These are phyloP conservation scores for Beauveria sp. DNA, from an alignment of 2,329 filamentous ascomycete genomes.

Conservation along the genomic window DNA sequence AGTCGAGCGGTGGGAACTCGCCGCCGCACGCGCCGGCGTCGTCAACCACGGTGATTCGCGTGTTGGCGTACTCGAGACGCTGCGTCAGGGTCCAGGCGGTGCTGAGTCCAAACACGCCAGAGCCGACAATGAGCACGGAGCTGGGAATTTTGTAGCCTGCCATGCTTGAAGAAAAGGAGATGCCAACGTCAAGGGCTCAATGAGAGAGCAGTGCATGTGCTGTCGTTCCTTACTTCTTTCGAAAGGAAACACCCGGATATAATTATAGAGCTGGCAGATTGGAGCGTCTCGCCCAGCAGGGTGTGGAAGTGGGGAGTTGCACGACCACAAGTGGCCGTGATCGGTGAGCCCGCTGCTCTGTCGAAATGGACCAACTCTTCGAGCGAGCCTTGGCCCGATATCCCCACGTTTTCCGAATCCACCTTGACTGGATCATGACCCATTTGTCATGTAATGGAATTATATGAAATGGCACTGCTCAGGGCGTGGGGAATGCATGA, in stretches of 20 bases:
- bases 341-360: not conserved
- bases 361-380: slow-evolving; percentile 1
- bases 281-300: not conserved
- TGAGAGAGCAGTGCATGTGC: not conserved
- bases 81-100: slow-evolving; percentile 62
- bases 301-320: not conserved
- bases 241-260: not conserved
- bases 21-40: slow-evolving; percentile 33
- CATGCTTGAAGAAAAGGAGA: not conserved
- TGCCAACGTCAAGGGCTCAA: not conserved
- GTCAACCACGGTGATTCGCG: slow-evolving; percentile 53
- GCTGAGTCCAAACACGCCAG: slow-evolving; percentile 55
- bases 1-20: slow-evolving; percentile 54
- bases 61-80: slow-evolving; percentile 46
- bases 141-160: slow-evolving; percentile 25
- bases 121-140: slow-evolving; percentile 60
- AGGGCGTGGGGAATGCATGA: not conserved
- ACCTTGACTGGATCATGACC: not conserved
- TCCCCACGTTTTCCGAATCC: not conserved
- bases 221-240: not conserved
- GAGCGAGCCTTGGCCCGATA: not conserved
- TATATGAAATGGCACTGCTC: not conserved
- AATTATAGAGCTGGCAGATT: not conserved
- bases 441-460: not conserved
- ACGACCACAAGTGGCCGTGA: not conserved